Evolutionary conservation across 495 filamentous ascomycete genomes (phyloP), one percentile per base, ranked within the genome.

Genomic region (Penicillium pancosmium): DNA sequence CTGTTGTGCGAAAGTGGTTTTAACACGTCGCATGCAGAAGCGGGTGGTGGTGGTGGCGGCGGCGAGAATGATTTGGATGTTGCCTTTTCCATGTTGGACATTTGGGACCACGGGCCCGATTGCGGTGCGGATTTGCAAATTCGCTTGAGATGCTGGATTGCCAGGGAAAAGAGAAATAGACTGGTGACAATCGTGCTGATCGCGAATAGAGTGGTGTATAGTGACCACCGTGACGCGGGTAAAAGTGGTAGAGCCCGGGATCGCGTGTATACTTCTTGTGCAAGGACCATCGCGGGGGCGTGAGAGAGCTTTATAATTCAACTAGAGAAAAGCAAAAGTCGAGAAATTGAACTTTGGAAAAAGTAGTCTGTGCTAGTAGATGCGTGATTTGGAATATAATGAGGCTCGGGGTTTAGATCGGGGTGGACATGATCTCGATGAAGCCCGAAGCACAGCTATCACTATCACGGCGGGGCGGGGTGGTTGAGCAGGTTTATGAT

Each of bases 11-110:
- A 78, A 40, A 77, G 57, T 40, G 75, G 73, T 52, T 63, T 64
- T 38, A 78, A 53, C 36, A 77, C 64, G 65, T 76, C 73, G 52
- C 68, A 70, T n/a, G 75, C 73, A 13, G 75, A 73, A 49, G 50
- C 59, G 25, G 33, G 49, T 23, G 53, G 62, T 27, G 54, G 52
- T 48, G 38, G 35, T 40, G 55, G 36, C 36, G 36, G 12, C 36
- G 36, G 36, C 62, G 61, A 48, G 50, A n/a, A 3, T 23, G 50
- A 54, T 34, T 49, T 23, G 38, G 43, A 27, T 2, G 33, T 46
- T 16, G 54, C 61, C 15, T 68, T 70, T 53, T 64, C 68, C 65
- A 68, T 70, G 19, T 15, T 41, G 59, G 34, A 52, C 6, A 46
- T 27, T 33, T 56, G 56, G 19, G 21, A 25, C 54, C 55, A 61